phyloP scores from a whole-genome alignment of 2,329 filamentous ascomycete species.

The Fusarium mundagurra region DNA sequence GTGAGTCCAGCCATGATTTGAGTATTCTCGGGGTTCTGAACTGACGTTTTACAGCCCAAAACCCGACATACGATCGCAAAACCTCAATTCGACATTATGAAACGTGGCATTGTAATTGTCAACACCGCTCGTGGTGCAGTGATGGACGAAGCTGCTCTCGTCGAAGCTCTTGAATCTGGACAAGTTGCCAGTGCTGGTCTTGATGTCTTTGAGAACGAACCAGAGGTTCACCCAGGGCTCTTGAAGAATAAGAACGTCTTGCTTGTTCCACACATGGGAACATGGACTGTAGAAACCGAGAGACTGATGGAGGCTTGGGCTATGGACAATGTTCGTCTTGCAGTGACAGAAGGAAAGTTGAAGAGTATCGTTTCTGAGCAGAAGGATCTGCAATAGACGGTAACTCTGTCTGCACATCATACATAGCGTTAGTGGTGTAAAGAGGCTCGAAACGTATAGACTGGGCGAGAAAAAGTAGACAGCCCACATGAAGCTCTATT shows the following conservation, averaged over 20 bases:
- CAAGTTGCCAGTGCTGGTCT: slow-evolving; percentile 77
- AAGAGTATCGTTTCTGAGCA: slow-evolving; percentile 80
- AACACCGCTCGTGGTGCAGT: slow-evolving; percentile 87
- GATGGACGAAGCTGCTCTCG: slow-evolving; percentile 83
- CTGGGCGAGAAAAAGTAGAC: neutral
- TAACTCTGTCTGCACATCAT: neutral
- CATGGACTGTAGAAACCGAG: slow-evolving; percentile 75
- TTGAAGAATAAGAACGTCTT: slow-evolving; percentile 76
- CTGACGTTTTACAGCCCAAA: slow-evolving; percentile 52
- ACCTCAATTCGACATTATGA: slow-evolving; percentile 79
- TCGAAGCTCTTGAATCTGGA: slow-evolving; percentile 75
- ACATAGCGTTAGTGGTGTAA: neutral
- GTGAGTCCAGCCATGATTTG: slow-evolving; percentile 58
- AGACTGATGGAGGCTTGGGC: slow-evolving; percentile 79
- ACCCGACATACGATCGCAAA: slow-evolving; percentile 81
- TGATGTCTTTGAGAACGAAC: slow-evolving; percentile 87
- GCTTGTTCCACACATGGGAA: slow-evolving; percentile 87
- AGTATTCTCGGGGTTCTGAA: neutral
- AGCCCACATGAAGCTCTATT: neutral
- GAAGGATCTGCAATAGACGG: slow-evolving; percentile 43
- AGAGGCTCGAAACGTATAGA: neutral
- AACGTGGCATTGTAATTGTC: slow-evolving; percentile 77
- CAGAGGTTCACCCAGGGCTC: slow-evolving; percentile 77
- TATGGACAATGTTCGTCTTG: slow-evolving; percentile 74
- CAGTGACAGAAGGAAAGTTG: slow-evolving; percentile 69